Percentiles rank a stretch among this genome's conserved stretches.
These are phyloP conservation scores for Nidularia sp. DNA, from an alignment of 768 basidiomycete species.

Conservation along the genomic window DNA sequence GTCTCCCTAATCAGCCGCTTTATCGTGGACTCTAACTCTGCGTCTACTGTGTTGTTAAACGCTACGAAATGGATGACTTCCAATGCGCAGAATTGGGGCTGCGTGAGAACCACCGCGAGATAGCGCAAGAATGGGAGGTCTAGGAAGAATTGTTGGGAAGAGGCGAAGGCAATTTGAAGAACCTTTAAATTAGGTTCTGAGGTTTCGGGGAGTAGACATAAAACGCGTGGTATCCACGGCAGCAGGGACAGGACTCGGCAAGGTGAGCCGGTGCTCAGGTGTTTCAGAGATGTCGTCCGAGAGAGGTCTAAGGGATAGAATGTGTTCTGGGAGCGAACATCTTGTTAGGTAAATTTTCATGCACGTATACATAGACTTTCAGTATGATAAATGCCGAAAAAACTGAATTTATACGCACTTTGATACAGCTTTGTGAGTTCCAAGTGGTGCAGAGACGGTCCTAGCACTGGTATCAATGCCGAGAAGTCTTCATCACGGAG, in stretches of 20 bases:
- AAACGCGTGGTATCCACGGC: constrained; percentile 20
- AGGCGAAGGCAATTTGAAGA: constrained; percentile 20
- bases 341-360: too few species aligned
- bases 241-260: constrained; percentile 20
- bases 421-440: constrained; percentile 5
- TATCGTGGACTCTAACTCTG: constrained; percentile 5
- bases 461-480: constrained; percentile 3
- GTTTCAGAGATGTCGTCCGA: constrained; percentile 12
- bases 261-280: constrained; percentile 20
- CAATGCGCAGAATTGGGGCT: constrained; percentile 14
- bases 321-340: constrained; percentile 7
- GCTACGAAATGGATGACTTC: constrained; percentile 21
- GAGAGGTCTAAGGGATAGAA: constrained; percentile 16
- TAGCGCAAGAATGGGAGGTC: constrained; percentile 19
- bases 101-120: constrained; percentile 13
- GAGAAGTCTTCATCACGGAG: constrained; percentile 1
- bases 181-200: constrained; percentile 10
- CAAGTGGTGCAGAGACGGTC: constrained; percentile 5
- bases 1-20: neutral
- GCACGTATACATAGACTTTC: too few species aligned
- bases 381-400: too few species aligned
- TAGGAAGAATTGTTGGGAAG: constrained; percentile 24
- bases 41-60: constrained; percentile 13
- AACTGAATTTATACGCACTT: constrained; percentile 1
- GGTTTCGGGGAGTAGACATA: constrained; percentile 10